Percentiles rank a stretch among this genome's conserved stretches.
Evolutionary conservation across 768 basidiomycete genomes (phyloP).

Genomic region (Lepiota subincarnata): DNA sequence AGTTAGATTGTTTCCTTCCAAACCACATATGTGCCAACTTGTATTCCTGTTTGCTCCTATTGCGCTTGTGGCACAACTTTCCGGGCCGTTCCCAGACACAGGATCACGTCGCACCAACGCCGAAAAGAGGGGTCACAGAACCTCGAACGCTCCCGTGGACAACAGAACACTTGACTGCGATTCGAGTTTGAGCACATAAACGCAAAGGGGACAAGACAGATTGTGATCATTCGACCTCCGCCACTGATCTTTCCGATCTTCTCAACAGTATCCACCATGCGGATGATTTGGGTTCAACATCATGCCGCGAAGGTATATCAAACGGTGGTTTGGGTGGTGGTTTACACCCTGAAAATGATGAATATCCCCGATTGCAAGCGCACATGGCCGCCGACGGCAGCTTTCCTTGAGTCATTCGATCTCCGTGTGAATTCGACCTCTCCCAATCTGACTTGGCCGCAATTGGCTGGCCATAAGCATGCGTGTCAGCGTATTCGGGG

Average conservation of each 20-base stretch:
- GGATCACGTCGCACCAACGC: background rate
- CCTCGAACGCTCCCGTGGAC: background rate
- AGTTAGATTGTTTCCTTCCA: no score
- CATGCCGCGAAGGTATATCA: background rate
- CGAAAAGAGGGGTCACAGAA: background rate
- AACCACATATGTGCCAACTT: no score
- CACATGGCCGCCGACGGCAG: background rate
- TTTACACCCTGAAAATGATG: no score
- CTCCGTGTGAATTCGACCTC: background rate
- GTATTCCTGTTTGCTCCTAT: no score
- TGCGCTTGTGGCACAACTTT: no score
- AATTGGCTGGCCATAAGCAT: background rate
- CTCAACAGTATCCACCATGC: background rate
- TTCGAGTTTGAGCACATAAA: background rate
- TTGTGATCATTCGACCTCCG: background rate
- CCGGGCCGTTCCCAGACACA: background rate
- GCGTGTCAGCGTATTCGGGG: no score
- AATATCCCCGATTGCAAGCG: no score
- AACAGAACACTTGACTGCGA: background rate
- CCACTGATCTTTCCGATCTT: constrained; percentile 1
- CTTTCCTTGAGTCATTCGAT: background rate
- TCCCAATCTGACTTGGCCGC: background rate
- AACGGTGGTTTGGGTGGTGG: background rate
- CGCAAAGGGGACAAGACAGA: background rate
- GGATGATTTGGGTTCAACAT: background rate